Base-by-base conservation (phyloP, 805 yeast species). In the Candida sakaeoensis region DNA sequence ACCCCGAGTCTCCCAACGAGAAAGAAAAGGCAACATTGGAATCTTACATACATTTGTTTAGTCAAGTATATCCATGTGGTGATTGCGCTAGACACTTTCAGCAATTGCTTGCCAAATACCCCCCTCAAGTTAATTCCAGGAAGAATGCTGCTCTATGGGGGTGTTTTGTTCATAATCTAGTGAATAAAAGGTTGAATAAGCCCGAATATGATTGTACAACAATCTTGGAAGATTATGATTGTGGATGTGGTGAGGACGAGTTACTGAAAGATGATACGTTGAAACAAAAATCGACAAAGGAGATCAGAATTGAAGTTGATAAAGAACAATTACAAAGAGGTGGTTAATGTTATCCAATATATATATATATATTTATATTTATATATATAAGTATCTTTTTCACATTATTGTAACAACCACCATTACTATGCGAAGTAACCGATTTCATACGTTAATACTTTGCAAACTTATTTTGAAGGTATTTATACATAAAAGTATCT, bases 11-110 rank as follows among this genome's bases (percentile, higher is more conserved):
- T 18, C 99, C 99, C 14, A 62, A 81, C 1, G 49, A 54, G 3
- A 74, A 72, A 33, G 89, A 91, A 53, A 72, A 79, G 37, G 57
- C 68, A 22, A 84, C 91, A 19, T 65, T 93, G 35, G 53, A 62
- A 13, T 74, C 68, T 42, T 93, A 80, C 57, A 72, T 93, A 15
- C 63, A 77, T 16, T 65, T 86, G 25, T 93, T 90, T 64, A 89
- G 93, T 1, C 87, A 90, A 52, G 91, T 93, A 8, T 93, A 93
- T 49, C 99, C 99, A 0, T 91, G 98, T 63, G 95, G 95, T 3
- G 97, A 91, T 57, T 93, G 98, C 63, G 97, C 99, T 0, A 71
- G 86, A 48, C 98, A 93, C 60, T 93, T 93, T 60, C 83, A 76
- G 47, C 63, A 75, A 54, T 63, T 91, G 48, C 62, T 93, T 41